Conservation (phyloP, 2,329 filamentous ascomycete genomes). For the Dactylonectria macrodidyma region DNA sequence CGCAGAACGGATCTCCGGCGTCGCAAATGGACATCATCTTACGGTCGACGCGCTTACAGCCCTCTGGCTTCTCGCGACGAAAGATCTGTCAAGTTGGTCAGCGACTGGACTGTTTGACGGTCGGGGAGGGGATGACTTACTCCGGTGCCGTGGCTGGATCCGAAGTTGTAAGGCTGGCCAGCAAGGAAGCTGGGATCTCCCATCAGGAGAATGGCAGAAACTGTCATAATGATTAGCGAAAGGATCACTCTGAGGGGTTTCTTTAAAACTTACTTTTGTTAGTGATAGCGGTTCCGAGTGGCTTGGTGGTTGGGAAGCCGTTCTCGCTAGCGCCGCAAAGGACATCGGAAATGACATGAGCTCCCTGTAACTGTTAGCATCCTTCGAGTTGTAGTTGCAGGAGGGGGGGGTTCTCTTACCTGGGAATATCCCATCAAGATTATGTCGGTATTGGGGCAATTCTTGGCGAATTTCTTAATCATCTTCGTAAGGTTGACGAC, state of each 20-base stretch:
- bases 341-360: slow-evolving; percentile 41
- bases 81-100: slow-evolving; percentile 31
- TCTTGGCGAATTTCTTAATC: slow-evolving; percentile 26
- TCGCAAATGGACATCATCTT: slow-evolving; percentile 41
- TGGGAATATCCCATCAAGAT: slow-evolving; percentile 45
- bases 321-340: slow-evolving; percentile 42
- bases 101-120: neutral
- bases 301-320: slow-evolving; percentile 38
- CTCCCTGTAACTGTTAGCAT: slow-evolving; percentile 31
- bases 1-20: slow-evolving; percentile 40
- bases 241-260: rapidly evolving
- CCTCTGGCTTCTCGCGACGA: slow-evolving; percentile 33
- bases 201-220: slow-evolving; percentile 42
- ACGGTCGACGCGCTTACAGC: slow-evolving; percentile 27
- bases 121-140: slow-evolving; percentile 24
- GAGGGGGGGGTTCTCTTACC: neutral
- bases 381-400: rapidly evolving
- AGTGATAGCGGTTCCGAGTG: slow-evolving; percentile 17
- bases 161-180: slow-evolving; percentile 36
- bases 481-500: slow-evolving; percentile 27
- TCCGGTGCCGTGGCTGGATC: slow-evolving; percentile 36
- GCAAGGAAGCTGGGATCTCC: slow-evolving; percentile 43
- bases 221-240: slow-evolving; percentile 18
- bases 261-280: slow-evolving; percentile 29
- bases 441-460: slow-evolving; percentile 40